These are phyloP conservation scores for Peziza echinospora DNA, from an alignment of 495 filamentous ascomycete genomes.

Conservation along the genomic window DNA sequence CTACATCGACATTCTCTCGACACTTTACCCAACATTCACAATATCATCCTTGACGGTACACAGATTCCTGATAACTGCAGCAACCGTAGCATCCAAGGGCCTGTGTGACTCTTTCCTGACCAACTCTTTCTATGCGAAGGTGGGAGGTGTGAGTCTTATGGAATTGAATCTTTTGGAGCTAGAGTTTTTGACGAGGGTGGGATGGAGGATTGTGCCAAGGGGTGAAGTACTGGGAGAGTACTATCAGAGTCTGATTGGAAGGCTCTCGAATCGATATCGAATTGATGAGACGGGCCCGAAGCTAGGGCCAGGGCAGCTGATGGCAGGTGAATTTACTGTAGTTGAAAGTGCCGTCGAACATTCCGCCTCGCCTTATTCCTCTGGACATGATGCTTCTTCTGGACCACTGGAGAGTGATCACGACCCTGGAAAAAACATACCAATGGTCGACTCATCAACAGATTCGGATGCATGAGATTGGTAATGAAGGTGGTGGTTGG, in stretches of 20 bases:
- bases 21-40: constrained; percentile 77
- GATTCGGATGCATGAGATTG: too few relatives aligned
- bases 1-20: constrained; percentile 91
- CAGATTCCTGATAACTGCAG: constrained; percentile 86
- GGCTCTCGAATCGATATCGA: constrained; percentile 18
- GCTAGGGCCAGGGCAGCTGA: neutral
- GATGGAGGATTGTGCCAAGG: constrained; percentile 92
- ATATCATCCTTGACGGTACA: constrained; percentile 90
- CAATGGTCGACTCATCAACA: too few relatives aligned
- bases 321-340: neutral
- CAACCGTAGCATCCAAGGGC: constrained; percentile 87
- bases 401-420: too few relatives aligned
- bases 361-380: too few relatives aligned
- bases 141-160: constrained; percentile 70
- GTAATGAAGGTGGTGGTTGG: too few relatives aligned
- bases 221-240: constrained; percentile 85
- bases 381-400: too few relatives aligned
- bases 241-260: constrained; percentile 63
- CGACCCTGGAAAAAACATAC: too few relatives aligned
- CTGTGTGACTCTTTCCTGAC: constrained; percentile 96
- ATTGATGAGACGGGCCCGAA: constrained; percentile 5
- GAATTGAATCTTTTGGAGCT: constrained; percentile 86
- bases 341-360: too few relatives aligned
- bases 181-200: constrained; percentile 73
- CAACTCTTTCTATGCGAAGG: constrained; percentile 81